Evolutionary conservation across 371 early-diverging fungal genomes (phyloP).

Genomic region (Funneliformis caledonium): DNA sequence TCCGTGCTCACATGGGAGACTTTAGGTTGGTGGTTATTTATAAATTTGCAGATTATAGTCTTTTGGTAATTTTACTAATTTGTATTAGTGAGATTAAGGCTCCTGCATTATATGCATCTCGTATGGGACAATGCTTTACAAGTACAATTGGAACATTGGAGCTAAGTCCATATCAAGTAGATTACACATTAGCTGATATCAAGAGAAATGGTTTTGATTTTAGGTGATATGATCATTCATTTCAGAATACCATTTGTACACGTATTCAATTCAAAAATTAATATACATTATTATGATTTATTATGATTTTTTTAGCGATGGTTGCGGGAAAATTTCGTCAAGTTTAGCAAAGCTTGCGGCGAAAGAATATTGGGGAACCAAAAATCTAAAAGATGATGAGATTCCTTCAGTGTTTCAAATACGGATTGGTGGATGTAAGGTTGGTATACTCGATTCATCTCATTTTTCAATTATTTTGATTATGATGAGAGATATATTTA

Average conservation of each 20-base stretch:
- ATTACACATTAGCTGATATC: slow-evolving; percentile 60
- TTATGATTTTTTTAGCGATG: slow-evolving; percentile 61
- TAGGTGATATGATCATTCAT: slow-evolving; percentile 7
- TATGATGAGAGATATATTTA: too few species aligned
- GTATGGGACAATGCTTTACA: slow-evolving; percentile 82
- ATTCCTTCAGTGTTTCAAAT: slow-evolving; percentile 82
- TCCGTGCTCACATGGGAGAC: slow-evolving; percentile 76
- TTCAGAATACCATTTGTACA: neutral
- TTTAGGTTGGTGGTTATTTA: slow-evolving; percentile 58
- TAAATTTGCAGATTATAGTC: too few species aligned
- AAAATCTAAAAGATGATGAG: slow-evolving; percentile 49
- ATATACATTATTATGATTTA: neutral
- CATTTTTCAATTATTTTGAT: too few species aligned
- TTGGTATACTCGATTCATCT: slow-evolving; percentile 41
- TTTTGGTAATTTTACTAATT: neutral
- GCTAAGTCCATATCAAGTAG: slow-evolving; percentile 48
- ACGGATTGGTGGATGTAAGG: slow-evolving; percentile 83
- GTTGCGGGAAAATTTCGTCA: slow-evolving; percentile 73
- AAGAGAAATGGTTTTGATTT: slow-evolving; percentile 61
- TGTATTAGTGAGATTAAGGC: slow-evolving; percentile 45
- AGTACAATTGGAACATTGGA: slow-evolving; percentile 61
- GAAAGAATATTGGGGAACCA: slow-evolving; percentile 44
- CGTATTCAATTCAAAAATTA: neutral
- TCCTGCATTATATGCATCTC: slow-evolving; percentile 73
- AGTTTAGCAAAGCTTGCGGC: slow-evolving; percentile 52